Evolutionary conservation across 306 rosid genomes (phyloP).

Genomic region (Glycyrrhiza uralensis): DNA sequence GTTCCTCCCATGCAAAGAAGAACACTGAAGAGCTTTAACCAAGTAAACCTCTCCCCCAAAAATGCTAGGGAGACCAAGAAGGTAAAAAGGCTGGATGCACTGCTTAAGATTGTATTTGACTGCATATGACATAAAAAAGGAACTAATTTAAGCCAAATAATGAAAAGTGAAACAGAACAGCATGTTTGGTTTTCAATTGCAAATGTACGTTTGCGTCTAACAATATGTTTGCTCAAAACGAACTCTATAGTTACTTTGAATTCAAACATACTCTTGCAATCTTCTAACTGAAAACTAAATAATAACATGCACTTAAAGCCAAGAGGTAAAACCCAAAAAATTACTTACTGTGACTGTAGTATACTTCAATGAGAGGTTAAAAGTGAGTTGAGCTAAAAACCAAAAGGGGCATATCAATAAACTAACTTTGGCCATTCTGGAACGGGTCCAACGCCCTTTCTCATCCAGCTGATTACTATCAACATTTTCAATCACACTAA

Average conservation of each 20-base stretch:
- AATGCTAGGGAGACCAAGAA: conserved; percentile 88
- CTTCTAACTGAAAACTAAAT: no score
- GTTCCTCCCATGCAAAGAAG: conserved; percentile 98
- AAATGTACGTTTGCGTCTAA: no score
- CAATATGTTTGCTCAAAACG: no score
- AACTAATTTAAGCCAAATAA: conserved; percentile 18
- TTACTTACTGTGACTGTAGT: conserved; percentile 86
- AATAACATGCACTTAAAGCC: no score
- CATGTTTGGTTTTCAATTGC: no score
- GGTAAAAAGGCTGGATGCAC: conserved; percentile 93
- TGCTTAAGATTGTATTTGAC: conserved; percentile 98
- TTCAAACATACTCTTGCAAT: no score
- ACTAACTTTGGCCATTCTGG: conserved; percentile 85
- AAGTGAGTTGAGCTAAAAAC: conserved; percentile 91
- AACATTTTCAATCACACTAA: conserved; percentile 21
- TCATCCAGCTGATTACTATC: conserved; percentile 50
- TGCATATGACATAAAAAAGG: conserved; percentile 40
- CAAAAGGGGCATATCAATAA: conserved; percentile 83
- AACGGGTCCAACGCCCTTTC: conserved; percentile 90
- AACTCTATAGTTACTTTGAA: no score
- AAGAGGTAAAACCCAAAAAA: background rate
- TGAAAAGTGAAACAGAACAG: conserved; percentile 14
- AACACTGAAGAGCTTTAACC: conserved; percentile 86
- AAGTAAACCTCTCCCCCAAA: conserved; percentile 85
- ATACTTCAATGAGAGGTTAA: conserved; percentile 87